These are phyloP conservation scores for Pyrus communis DNA, from an alignment of 306 rosid genomes.

Conservation along the genomic window DNA sequence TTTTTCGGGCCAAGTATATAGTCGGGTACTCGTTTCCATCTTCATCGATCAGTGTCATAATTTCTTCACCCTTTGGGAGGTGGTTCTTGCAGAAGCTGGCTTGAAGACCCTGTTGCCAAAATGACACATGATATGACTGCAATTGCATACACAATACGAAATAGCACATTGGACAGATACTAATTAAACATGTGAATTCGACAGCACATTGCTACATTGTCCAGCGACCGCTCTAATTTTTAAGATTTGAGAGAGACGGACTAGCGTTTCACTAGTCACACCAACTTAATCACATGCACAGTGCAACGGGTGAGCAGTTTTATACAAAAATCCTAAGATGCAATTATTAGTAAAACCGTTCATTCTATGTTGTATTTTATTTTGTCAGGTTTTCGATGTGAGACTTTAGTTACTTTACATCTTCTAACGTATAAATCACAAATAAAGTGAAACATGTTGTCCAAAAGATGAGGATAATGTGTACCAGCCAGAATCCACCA, in stretches of 20 bases:
- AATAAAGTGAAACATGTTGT: neutral
- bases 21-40: constrained; percentile 29
- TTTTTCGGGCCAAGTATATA: constrained; percentile 29
- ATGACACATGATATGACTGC: neutral
- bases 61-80: constrained; percentile 28
- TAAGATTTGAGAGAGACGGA: neutral
- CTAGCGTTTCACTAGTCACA: neutral
- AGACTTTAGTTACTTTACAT: no score
- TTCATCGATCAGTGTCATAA: constrained; percentile 36
- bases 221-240: neutral
- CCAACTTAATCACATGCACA: neutral
- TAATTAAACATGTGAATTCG: neutral
- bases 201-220: neutral
- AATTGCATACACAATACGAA: neutral
- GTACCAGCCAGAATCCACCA: constrained; percentile 59
- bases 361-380: neutral
- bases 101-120: constrained; percentile 35
- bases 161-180: neutral
- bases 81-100: constrained; percentile 35
- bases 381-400: neutral
- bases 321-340: neutral
- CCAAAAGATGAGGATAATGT: neutral
- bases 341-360: neutral
- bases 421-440: neutral
- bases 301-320: neutral